phyloP scores from a whole-genome alignment of 1,284 basidiomycete species.

The Tilletia indica region DNA sequence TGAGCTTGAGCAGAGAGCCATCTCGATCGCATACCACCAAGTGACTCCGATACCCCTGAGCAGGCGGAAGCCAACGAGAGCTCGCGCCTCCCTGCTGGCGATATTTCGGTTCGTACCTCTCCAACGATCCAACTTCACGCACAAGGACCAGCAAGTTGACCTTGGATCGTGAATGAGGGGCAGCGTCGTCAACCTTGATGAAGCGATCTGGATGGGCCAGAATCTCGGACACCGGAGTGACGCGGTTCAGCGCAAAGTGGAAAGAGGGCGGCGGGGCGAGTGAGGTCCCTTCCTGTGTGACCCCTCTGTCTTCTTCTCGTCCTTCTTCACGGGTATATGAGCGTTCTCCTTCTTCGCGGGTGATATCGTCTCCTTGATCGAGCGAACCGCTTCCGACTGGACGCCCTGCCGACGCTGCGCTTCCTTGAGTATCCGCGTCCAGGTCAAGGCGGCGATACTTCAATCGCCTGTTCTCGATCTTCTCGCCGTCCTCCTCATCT shows the following conservation, averaged over 20 bases:
- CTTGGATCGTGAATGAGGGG: not conserved
- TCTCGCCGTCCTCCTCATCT: too few relatives aligned
- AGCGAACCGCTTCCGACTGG: too few relatives aligned
- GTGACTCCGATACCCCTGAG: constrained; percentile 8
- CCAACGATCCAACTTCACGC: constrained; percentile 15
- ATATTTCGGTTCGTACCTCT: constrained; percentile 11
- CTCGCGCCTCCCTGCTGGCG: not conserved
- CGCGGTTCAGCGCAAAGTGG: constrained; percentile 10
- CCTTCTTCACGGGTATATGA: not conserved
- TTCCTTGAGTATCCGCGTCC: too few relatives aligned
- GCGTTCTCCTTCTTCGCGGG: not conserved
- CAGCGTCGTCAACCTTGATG: not conserved
- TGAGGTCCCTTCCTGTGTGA: not conserved
- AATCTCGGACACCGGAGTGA: constrained; percentile 2
- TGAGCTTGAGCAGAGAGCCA: constrained; percentile 10
- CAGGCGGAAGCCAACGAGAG: not conserved
- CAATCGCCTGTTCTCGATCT: too few relatives aligned
- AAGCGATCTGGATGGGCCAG: constrained; percentile 5
- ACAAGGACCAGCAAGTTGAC: constrained; percentile 18
- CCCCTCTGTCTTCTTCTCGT: not conserved
- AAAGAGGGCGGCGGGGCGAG: constrained; percentile 16
- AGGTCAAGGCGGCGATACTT: too few relatives aligned
- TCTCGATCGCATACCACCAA: constrained; percentile 4
- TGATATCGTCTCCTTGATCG: not conserved
- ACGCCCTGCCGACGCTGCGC: too few relatives aligned